Conservation (phyloP, 163 green algal genomes). For the Botryococcus braunii region DNA sequence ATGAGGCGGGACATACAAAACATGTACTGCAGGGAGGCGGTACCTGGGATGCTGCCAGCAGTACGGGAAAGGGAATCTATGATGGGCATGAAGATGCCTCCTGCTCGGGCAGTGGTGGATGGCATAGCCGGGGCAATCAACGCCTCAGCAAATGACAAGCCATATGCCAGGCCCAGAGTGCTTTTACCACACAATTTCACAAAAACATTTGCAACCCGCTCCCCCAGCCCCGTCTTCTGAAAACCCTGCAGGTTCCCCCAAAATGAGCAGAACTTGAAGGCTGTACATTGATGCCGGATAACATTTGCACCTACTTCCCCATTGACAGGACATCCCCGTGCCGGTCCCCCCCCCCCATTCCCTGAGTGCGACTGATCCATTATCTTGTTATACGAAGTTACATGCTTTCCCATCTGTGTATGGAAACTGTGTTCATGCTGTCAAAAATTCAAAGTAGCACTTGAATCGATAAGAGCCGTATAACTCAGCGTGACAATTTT, state of each 20-base stretch:
- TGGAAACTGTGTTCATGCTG: no score
- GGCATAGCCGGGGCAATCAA: slow-evolving; percentile 85
- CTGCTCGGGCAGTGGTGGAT: slow-evolving; percentile 71
- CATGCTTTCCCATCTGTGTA: no score
- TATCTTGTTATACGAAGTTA: no score
- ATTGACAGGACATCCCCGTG: not conserved
- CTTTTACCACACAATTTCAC: slow-evolving; percentile 76
- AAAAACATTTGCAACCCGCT: slow-evolving; percentile 86
- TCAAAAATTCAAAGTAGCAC: no score
- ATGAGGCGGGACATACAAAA: not conserved
- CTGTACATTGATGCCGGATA: not conserved
- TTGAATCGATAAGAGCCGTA: no score
- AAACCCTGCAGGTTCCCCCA: slow-evolving; percentile 52
- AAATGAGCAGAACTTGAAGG: not conserved
- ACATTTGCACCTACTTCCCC: not conserved
- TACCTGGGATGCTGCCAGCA: slow-evolving; percentile 52
- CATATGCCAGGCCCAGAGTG: slow-evolving; percentile 82
- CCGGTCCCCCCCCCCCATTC: no score
- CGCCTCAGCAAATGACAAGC: slow-evolving; percentile 71
- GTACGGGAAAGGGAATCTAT: slow-evolving; percentile 73
- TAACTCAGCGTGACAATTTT: no score
- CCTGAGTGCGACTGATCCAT: no score
- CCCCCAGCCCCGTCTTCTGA: slow-evolving; percentile 87
- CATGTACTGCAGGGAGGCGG: not conserved
- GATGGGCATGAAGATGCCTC: slow-evolving; percentile 94